phyloP scores from a whole-genome alignment of 176 grass and related monocot species.

The Typha latifolia region DNA sequence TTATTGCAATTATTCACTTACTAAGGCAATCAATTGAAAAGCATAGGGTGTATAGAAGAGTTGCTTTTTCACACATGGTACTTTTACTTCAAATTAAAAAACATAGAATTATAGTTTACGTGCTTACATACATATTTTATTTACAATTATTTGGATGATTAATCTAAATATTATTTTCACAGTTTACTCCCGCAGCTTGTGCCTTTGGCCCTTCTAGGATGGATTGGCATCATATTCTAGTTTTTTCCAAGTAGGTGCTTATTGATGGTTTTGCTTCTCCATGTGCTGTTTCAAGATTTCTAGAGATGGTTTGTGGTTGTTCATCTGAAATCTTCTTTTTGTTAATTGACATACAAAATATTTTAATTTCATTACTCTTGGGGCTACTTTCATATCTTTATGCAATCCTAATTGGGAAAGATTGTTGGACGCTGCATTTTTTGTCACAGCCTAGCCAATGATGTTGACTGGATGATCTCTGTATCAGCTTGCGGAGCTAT shows the following conservation, averaged over 20 bases:
- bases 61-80: no score
- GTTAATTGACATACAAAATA: background rate
- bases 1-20: no score
- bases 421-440: constrained; percentile 1
- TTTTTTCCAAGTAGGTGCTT: constrained; percentile 51
- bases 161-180: constrained; percentile 17
- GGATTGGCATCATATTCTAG: constrained; percentile 63
- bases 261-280: background rate
- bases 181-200: constrained; percentile 84
- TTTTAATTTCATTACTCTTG: constrained; percentile 14
- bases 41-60: no score
- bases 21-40: no score
- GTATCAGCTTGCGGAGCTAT: constrained; percentile 77
- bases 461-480: constrained; percentile 59
- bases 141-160: background rate
- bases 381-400: constrained; percentile 2
- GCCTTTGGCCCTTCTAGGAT: constrained; percentile 68
- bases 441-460: constrained; percentile 36
- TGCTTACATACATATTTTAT: no score
- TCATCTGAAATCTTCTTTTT: background rate
- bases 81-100: no score
- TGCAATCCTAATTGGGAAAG: background rate
- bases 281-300: background rate
- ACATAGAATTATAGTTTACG: no score
- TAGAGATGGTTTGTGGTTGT: background rate